Evolutionary conservation across 225 moss, liverwort and hornwort species (phyloP), one percentile per base, ranked within the genome.

Genomic region (Anthoceros angustus): DNA sequence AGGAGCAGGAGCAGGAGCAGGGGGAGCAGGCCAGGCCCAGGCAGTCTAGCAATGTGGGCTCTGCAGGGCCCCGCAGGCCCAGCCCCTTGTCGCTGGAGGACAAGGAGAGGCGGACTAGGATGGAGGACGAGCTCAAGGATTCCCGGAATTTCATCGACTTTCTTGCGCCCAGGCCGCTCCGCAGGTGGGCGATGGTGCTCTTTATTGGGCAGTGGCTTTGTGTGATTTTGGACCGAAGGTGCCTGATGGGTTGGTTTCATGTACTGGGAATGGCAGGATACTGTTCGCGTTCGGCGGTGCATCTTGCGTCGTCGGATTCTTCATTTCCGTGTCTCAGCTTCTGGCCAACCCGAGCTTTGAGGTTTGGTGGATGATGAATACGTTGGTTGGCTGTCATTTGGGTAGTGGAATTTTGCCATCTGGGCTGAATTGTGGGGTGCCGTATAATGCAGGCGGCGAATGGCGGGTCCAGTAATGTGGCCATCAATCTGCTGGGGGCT

Each of bases 111-210:
- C 40, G 66, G 40, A 10, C 23, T 5, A 66, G 41, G 43, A 66
- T 66, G 12, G 66, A 66, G 41, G 66, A 66, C 24, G 66, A 66
- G 42, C 41, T 66, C 42, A 66, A 66, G 43, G 66, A 66, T 66
- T 66, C 66, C 4, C 38, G 66, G 9, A 66, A 66, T 41, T 66
- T 66, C 66, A 41, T 66, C 15, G 66, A 66, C 18, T 66, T 7
- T 41, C 41, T 66, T 11, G 66, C 66, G n/a, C 66, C 66, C 6
- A 40, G 66, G 24, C 66, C 66, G 40, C 39, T 66, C 5, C 66
- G 66, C 66, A 66, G 66, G 66, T 66, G 43, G 32, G 32, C 32
- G 32, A 32, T 32, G 32, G 2, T 32, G 32, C 32, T 32, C 32
- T 32, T 32, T 32, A 4, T 55, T 16, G 50, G 16, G 21, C 50